phyloP scores from a whole-genome alignment of 2,329 filamentous ascomycete species.

The Plectosphaerella plurivora region DNA sequence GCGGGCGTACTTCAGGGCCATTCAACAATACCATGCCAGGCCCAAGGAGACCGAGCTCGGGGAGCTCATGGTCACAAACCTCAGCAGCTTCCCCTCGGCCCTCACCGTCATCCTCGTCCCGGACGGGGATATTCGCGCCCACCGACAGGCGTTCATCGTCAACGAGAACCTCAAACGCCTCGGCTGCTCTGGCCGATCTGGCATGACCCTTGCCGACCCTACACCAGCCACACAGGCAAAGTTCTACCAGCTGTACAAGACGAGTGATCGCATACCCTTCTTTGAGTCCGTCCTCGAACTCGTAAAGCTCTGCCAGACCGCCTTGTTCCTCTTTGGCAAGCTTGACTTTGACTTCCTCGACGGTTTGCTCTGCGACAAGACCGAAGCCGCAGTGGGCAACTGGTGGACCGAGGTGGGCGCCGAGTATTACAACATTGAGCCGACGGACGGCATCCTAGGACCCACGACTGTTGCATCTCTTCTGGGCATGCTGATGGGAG shows the following conservation, averaged over 20 bases:
- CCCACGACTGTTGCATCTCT: slow-evolving; percentile 87
- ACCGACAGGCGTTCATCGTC: slow-evolving; percentile 82
- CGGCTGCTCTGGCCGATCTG: slow-evolving; percentile 85
- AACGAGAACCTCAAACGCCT: slow-evolving; percentile 92
- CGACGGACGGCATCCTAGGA: slow-evolving; percentile 86
- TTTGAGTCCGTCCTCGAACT: slow-evolving; percentile 79
- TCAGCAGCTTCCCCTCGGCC: slow-evolving; percentile 86
- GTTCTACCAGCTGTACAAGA: slow-evolving; percentile 86
- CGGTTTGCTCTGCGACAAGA: slow-evolving; percentile 87
- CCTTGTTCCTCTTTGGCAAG: slow-evolving; percentile 82
- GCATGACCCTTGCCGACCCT: slow-evolving; percentile 74
- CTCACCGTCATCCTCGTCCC: slow-evolving; percentile 89
- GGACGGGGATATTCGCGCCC: slow-evolving; percentile 75
- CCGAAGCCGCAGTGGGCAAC: slow-evolving; percentile 82
- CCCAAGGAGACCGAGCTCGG: slow-evolving; percentile 78
- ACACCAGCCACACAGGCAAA: slow-evolving; percentile 81
- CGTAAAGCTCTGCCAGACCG: slow-evolving; percentile 86
- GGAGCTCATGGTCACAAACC: slow-evolving; percentile 87
- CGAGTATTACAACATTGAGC: slow-evolving; percentile 89
- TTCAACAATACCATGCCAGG: slow-evolving; percentile 80
- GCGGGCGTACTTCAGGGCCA: slow-evolving; percentile 78
- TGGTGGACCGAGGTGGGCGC: slow-evolving; percentile 96
- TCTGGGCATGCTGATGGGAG: slow-evolving; percentile 83
- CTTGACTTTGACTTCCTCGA: slow-evolving; percentile 87
- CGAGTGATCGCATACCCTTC: slow-evolving; percentile 75